Conservation (phyloP, 306 rosid genomes). For the Neltuma alba region DNA sequence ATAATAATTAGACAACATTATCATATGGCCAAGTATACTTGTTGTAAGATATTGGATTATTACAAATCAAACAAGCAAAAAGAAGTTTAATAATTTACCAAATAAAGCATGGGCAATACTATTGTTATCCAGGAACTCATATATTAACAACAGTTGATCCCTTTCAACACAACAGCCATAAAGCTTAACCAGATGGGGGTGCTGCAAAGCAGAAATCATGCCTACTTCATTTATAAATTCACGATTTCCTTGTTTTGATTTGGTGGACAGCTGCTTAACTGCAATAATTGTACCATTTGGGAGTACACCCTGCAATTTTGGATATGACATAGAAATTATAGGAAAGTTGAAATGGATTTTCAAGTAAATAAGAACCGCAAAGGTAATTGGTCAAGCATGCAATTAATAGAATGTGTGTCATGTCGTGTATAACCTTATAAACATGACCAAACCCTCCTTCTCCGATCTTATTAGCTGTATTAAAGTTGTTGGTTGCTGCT, state of each 20-base stretch:
- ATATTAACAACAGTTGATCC: slow-evolving; percentile 53
- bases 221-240: slow-evolving; percentile 70
- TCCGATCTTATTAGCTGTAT: slow-evolving; percentile 59
- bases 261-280: slow-evolving; percentile 62
- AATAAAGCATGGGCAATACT: slow-evolving; percentile 61
- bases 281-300: slow-evolving; percentile 56
- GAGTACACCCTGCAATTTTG: slow-evolving; percentile 49
- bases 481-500: slow-evolving; percentile 64
- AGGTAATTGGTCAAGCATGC: background rate
- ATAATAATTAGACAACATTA: slow-evolving; percentile 3
- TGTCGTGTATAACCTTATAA: slow-evolving; percentile 48
- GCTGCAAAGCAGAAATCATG: slow-evolving; percentile 64
- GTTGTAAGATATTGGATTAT: background rate
- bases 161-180: slow-evolving; percentile 68
- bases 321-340: background rate
- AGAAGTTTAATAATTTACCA: slow-evolving; percentile 40
- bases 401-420: background rate
- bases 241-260: slow-evolving; percentile 66
- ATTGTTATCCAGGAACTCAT: slow-evolving; percentile 67
- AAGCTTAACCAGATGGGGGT: slow-evolving; percentile 60
- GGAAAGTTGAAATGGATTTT: background rate
- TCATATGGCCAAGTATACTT: background rate
- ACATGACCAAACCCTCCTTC: slow-evolving; percentile 82
- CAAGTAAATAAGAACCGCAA: background rate
- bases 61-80: background rate